Percentiles rank a stretch among this genome's conserved stretches.
Conservation (phyloP, 768 basidiomycete species). For the Leccinellum rugosiceps region DNA sequence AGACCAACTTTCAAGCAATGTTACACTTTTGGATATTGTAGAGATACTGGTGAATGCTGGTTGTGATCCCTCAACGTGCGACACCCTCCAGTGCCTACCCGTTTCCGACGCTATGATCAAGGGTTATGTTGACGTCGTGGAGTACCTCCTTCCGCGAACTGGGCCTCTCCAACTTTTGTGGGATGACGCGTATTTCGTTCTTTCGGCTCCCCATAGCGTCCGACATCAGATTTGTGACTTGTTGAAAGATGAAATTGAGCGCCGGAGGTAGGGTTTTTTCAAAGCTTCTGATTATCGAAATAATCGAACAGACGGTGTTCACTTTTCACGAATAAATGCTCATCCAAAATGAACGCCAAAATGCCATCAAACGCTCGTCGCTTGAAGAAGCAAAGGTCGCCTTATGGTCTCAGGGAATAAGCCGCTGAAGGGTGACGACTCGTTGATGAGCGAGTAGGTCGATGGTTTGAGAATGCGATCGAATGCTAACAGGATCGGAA, state of each 20-base stretch:
- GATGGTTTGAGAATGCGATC: too few species aligned
- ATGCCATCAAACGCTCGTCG: too few species aligned
- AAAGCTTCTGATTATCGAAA: background rate
- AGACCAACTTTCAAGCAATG: background rate
- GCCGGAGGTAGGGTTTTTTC: background rate
- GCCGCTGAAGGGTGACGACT: too few species aligned
- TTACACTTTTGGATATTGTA: background rate
- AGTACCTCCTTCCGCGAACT: background rate
- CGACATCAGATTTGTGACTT: background rate
- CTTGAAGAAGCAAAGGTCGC: too few species aligned
- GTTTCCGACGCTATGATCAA: background rate
- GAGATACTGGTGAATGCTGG: background rate
- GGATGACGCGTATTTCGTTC: too few species aligned
- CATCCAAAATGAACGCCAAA: too few species aligned
- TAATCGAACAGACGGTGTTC: too few species aligned
- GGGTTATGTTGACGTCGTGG: background rate
- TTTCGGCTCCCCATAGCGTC: background rate
- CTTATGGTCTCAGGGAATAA: too few species aligned
- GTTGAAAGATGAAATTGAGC: background rate
- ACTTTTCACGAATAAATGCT: too few species aligned
- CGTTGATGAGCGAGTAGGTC: too few species aligned
- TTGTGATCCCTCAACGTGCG: slow-evolving; percentile 1
- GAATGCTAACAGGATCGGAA: too few species aligned
- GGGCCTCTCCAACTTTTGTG: background rate
- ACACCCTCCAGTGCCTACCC: background rate